Evolutionary conservation across 768 basidiomycete genomes (phyloP), one percentile per base, ranked within the genome.

Genomic region (Pleurotus pulmonarius): DNA sequence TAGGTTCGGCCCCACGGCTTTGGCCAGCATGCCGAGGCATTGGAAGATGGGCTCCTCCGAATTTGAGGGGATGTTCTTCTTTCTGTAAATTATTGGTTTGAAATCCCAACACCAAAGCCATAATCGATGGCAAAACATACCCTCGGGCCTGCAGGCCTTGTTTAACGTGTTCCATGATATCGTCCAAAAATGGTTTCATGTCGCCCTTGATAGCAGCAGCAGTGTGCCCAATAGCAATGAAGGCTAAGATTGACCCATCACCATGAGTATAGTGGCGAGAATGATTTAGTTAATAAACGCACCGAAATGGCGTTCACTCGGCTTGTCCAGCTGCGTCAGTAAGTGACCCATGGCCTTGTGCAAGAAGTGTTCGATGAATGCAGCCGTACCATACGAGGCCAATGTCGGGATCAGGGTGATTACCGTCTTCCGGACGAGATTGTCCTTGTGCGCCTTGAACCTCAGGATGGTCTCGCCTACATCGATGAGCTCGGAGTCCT

Each of bases 1-100:
- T 46, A 99, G 75, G 69, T 94, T 96, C 2, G 94, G 94, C 0
- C 97, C 97, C 34, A 99, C 94, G 7, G 97, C 92, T 1, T 86
- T 84, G 1, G 95, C 93, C 41, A 99, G 77, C 94, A 98, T 96
- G 37, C 93, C 93, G 57, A 99, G 83, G 70, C 97, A 98, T 77
- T 98, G 92, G 66, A 99, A 98, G 57, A 98, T 94, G 0, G 95
- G 90, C 60, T 94, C 94, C 69, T 98, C 95, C 15, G 88, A 87
- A 1, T 34, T 34, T 11, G 29, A 34, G 29, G 92, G 90, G 1
- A 93, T 90, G 66, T 93, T 94, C 78, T 94, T 96, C 66, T 87
- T 86, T 57, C 85, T 87, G 59, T 39, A 9, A 20, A 5, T 3
- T 12, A 38, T 40, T 9, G n/a, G 22, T 51, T 37, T 43, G 18